Evolutionary conservation across 2,329 filamentous ascomycete species (phyloP).

Genomic region (Trichophyton schoenleinii): DNA sequence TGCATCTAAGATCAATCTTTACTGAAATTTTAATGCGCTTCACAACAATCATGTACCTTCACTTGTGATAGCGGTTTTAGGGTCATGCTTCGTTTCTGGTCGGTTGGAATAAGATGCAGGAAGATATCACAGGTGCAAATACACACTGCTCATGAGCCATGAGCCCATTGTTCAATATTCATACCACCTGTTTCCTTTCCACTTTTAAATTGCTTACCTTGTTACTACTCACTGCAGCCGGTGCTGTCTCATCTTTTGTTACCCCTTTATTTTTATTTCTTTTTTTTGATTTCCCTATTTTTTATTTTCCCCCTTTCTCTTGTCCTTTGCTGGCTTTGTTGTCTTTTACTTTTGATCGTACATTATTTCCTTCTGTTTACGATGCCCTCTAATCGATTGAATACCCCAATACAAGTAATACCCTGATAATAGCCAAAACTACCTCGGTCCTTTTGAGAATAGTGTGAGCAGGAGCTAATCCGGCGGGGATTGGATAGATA

Average conservation of each 20-base stretch:
- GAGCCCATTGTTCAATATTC: neutral
- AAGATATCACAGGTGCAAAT: conserved; percentile 1
- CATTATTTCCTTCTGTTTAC: neutral
- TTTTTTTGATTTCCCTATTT: neutral
- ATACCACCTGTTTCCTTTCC: neutral
- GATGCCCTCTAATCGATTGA: neutral
- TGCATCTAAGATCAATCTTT: neutral
- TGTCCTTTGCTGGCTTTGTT: too few relatives aligned
- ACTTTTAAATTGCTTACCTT: neutral
- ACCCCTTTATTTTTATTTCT: neutral
- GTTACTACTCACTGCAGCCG: neutral
- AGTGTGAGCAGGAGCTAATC: neutral
- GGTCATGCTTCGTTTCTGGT: conserved; percentile 1
- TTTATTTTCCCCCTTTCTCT: too few relatives aligned
- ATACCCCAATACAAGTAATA: neutral
- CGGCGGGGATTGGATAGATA: neutral
- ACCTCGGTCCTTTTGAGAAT: neutral
- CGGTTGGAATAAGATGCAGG: conserved; percentile 1
- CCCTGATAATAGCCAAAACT: neutral
- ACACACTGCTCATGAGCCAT: neutral
- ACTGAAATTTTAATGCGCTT: conserved; percentile 2
- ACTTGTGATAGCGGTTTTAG: conserved; percentile 2
- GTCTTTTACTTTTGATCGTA: too few relatives aligned
- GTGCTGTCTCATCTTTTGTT: neutral
- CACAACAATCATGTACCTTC: conserved; percentile 2